Conservation (phyloP, 1,284 basidiomycete species). For the Naganishia liquefaciens region DNA sequence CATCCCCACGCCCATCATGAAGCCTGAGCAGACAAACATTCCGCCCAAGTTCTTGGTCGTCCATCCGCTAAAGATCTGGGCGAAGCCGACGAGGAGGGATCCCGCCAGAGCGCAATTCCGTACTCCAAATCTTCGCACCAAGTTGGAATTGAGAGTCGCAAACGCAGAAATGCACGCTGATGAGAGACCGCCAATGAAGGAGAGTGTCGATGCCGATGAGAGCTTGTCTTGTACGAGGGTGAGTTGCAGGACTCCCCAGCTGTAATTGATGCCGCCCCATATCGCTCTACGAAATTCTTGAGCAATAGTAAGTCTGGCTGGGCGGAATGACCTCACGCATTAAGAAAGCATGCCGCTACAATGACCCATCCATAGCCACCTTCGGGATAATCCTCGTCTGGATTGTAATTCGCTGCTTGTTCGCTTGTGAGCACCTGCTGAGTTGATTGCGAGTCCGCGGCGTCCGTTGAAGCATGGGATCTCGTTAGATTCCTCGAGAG, state of each 20-base stretch:
- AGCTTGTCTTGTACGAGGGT: conserved; percentile 41
- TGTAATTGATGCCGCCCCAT: conserved; percentile 41
- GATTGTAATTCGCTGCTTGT: conserved; percentile 10
- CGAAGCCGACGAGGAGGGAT: conserved; percentile 37
- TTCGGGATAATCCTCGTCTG: conserved; percentile 29
- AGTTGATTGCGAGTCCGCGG: not conserved
- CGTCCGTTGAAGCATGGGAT: not conserved
- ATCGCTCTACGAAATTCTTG: not conserved
- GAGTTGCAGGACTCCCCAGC: conserved; percentile 48
- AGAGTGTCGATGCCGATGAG: conserved; percentile 44
- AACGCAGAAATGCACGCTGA: conserved; percentile 41
- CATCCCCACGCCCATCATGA: conserved; percentile 39
- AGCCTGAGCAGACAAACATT: conserved; percentile 39
- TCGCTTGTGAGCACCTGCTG: conserved; percentile 9
- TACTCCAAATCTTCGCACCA: conserved; percentile 42
- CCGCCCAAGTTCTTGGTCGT: conserved; percentile 38
- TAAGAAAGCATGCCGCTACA: conserved; percentile 34
- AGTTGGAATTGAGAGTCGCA: conserved; percentile 43
- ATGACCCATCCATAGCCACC: conserved; percentile 38
- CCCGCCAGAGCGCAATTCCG: conserved; percentile 40
- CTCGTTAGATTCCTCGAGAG: not conserved
- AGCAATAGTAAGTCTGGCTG: conserved; percentile 10
- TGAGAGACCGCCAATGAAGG: conserved; percentile 47
- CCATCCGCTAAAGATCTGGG: conserved; percentile 42
- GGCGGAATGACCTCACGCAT: conserved; percentile 34